Conservation (phyloP, 106 monocot genomes). For the Apostasia shenzhenica region DNA sequence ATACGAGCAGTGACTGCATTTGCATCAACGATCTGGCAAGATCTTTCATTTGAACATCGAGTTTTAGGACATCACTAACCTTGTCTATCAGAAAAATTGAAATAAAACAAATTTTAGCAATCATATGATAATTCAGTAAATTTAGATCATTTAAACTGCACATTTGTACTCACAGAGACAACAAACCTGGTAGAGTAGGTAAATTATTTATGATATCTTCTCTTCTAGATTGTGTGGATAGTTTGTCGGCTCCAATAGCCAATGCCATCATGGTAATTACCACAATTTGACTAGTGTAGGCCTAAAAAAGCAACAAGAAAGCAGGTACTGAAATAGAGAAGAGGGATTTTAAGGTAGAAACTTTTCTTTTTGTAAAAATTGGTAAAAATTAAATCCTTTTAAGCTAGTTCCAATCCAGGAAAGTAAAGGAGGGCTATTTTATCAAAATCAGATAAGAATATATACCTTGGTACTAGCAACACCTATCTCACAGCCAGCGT, state of each 20-base stretch:
- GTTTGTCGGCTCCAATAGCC: slow-evolving; percentile 84
- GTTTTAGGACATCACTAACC: slow-evolving; percentile 63
- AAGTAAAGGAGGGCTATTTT: neutral
- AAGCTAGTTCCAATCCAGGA: neutral
- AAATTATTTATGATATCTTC: slow-evolving; percentile 55
- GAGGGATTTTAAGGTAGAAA: too few species aligned
- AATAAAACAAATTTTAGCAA: neutral
- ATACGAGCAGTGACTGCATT: slow-evolving; percentile 74
- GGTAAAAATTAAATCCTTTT: too few species aligned
- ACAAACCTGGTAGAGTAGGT: slow-evolving; percentile 58
- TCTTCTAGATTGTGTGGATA: slow-evolving; percentile 65
- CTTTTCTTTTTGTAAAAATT: too few species aligned
- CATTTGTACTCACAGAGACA: neutral
- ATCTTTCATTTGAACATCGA: slow-evolving; percentile 78
- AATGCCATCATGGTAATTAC: slow-evolving; percentile 88
- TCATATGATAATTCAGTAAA: too few species aligned
- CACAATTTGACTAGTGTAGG: slow-evolving; percentile 95
- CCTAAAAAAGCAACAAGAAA: slow-evolving; percentile 29
- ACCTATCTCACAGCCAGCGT: slow-evolving; percentile 99
- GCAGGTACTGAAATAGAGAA: neutral
- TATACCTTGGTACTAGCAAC: slow-evolving; percentile 96
- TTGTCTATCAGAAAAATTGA: slow-evolving; percentile 31
- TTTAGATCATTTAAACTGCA: neutral
- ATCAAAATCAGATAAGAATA: neutral
- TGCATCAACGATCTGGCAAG: slow-evolving; percentile 76